A percentile compares a stretch with the other conserved stretches of the same genome.
Conservation (phyloP, 129 eudicot species). For the Pittosporum tobira region DNA sequence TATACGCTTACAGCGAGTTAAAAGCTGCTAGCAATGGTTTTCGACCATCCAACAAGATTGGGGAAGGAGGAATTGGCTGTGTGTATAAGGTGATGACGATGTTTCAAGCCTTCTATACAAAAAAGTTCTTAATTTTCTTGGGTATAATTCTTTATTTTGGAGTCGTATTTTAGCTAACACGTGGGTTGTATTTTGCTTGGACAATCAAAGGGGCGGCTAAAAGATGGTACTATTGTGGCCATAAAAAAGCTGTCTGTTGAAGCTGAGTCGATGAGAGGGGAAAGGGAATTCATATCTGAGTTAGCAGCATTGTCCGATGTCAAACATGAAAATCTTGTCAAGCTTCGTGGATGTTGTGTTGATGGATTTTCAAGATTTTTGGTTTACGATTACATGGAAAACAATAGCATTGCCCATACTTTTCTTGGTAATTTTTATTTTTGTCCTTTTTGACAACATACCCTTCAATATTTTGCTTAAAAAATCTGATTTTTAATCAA, state of each 20-base stretch:
- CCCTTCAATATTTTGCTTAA: neutral
- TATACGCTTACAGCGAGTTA: conserved; percentile 50
- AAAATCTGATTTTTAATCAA: neutral
- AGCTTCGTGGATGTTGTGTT: conserved; percentile 66
- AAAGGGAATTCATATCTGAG: conserved; percentile 79
- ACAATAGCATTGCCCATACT: conserved; percentile 52
- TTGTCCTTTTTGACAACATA: neutral
- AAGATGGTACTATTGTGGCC: conserved; percentile 54
- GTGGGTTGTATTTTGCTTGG: neutral
- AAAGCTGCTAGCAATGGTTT: conserved; percentile 51
- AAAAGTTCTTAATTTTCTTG: no score
- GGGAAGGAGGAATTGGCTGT: conserved; percentile 67
- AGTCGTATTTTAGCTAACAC: neutral
- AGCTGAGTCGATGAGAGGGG: conserved; percentile 72
- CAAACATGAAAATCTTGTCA: conserved; percentile 74
- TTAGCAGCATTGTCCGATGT: conserved; percentile 55
- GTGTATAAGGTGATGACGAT: conserved; percentile 62
- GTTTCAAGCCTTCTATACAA: no score
- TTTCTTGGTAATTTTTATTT: conserved; percentile 49
- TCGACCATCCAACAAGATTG: conserved; percentile 49
- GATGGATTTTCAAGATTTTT: conserved; percentile 59
- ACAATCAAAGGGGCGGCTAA: conserved; percentile 47
- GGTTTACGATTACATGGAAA: conserved; percentile 80
- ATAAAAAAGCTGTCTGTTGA: conserved; percentile 73
- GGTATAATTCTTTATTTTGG: no score